These are phyloP conservation scores for Mikania micrantha DNA, from an alignment of 129 eudicot species.

Conservation along the genomic window DNA sequence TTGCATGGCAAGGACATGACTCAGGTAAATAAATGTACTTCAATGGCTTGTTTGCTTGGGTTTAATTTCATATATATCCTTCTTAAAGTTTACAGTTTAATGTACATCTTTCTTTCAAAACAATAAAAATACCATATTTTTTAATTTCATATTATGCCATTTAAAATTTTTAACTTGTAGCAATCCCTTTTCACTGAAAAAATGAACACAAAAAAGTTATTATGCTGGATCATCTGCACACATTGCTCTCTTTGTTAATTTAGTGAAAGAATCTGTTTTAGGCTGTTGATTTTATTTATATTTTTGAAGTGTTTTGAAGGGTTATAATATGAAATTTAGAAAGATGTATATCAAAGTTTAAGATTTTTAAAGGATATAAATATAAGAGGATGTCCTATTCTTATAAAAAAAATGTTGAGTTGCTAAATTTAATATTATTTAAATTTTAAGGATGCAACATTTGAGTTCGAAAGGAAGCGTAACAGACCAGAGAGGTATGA, in stretches of 20 bases:
- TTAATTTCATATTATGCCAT: not conserved
- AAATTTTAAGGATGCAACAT: slow-evolving; percentile 64
- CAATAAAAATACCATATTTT: not conserved
- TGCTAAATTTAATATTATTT: not conserved
- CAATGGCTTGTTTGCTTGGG: too few species aligned
- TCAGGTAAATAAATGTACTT: slow-evolving; percentile 41
- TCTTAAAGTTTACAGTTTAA: not conserved
- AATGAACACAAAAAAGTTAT: not conserved
- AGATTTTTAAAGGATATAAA: not conserved
- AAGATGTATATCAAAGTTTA: not conserved
- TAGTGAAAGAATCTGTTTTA: too few species aligned
- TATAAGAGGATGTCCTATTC: not conserved
- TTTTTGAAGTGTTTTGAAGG: not conserved
- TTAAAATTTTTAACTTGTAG: not conserved
- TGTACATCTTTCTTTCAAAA: not conserved
- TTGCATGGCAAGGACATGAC: slow-evolving; percentile 98
- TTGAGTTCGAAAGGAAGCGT: slow-evolving; percentile 94
- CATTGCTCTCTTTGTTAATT: not conserved
- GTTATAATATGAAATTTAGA: not conserved
- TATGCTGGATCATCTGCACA: not conserved
- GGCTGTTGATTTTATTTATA: not conserved
- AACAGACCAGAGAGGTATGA: slow-evolving; percentile 98
- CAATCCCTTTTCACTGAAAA: not conserved
- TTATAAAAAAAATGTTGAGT: not conserved
- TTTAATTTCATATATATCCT: not conserved